phyloP scores from a whole-genome alignment of 352 stramenopile genomes.

The Pythium pectinolyticum region DNA sequence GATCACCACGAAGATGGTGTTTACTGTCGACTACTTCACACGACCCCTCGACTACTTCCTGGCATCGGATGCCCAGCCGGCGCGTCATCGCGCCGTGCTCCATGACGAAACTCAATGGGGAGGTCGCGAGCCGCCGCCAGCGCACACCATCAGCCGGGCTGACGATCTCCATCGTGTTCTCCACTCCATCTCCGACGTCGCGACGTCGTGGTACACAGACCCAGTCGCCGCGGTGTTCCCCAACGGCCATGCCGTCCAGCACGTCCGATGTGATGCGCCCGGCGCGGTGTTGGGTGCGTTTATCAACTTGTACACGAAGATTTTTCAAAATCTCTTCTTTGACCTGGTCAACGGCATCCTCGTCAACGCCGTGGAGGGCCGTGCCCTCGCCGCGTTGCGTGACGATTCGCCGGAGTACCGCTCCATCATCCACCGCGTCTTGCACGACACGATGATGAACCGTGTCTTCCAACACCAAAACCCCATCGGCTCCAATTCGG shows the following conservation, averaged over 20 bases:
- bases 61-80: not conserved
- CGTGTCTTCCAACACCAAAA: not conserved
- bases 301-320: constrained; percentile 1
- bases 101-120: constrained; percentile 1
- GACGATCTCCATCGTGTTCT: not conserved
- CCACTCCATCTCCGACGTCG: not conserved
- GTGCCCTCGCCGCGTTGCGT: not conserved
- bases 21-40: not conserved
- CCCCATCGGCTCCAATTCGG: not conserved
- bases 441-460: not conserved
- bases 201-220: not conserved
- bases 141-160: not conserved
- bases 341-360: not conserved
- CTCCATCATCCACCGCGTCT: not conserved
- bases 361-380: not conserved
- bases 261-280: not conserved
- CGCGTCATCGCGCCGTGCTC: not conserved
- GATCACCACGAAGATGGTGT: not conserved
- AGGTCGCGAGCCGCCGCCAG: not conserved
- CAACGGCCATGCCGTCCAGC: not conserved
- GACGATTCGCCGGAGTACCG: not conserved
- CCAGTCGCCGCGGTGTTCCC: not conserved
- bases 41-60: not conserved
- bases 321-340: not conserved
- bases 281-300: not conserved